Conservation (phyloP, 2,329 filamentous ascomycete genomes). For the Hypomyces perniciosus region DNA sequence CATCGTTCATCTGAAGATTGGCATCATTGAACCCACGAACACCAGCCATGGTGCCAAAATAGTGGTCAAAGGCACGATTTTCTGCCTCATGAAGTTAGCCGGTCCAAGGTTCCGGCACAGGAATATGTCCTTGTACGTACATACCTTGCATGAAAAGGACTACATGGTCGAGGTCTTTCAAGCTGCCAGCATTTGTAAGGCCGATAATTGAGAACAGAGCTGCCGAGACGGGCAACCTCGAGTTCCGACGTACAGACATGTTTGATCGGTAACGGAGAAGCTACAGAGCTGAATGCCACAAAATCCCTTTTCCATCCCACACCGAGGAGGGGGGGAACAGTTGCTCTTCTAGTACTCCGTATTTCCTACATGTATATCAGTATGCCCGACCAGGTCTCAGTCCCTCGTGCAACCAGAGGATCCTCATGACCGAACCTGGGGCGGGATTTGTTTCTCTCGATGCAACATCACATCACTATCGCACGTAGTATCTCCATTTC, state of each 20-base stretch:
- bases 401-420: not conserved
- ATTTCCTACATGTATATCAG: not conserved
- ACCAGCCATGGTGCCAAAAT: slow-evolving; percentile 51
- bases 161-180: slow-evolving; percentile 47
- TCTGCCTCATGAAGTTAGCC: slow-evolving; percentile 15
- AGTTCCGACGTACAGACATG: slow-evolving; percentile 2
- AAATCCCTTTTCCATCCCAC: not conserved
- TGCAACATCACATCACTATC: not conserved
- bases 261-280: not conserved
- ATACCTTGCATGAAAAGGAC: slow-evolving; percentile 50
- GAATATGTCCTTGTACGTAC: not conserved
- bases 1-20: slow-evolving; percentile 45
- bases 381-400: not conserved
- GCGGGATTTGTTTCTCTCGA: slow-evolving; percentile 1
- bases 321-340: not conserved
- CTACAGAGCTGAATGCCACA: not conserved
- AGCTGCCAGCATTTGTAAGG: slow-evolving; percentile 7
- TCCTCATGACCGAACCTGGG: not conserved
- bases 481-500: not conserved
- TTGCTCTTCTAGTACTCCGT: not conserved
- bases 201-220: slow-evolving; percentile 1
- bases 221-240: slow-evolving; percentile 1
- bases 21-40: slow-evolving; percentile 51
- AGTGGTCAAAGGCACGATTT: slow-evolving; percentile 38
- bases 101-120: too few species aligned